A percentile compares a stretch with the other conserved stretches of the same genome.
Conservation (phyloP, 768 basidiomycete species). For the Mycena metata region DNA sequence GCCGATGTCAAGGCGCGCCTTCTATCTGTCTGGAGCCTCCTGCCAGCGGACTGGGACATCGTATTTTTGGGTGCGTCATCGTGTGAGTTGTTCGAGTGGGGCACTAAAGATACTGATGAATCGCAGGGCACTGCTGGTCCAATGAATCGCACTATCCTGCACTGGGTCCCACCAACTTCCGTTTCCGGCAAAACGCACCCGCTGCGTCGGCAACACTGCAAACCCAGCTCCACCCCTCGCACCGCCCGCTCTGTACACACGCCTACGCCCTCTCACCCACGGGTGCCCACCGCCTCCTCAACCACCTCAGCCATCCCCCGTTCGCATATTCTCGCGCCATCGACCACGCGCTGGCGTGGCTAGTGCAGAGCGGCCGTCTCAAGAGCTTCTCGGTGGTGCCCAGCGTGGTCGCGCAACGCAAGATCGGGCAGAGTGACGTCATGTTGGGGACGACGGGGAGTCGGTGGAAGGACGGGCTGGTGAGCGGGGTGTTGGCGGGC, state of each 20-base stretch:
- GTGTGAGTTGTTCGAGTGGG: not conserved
- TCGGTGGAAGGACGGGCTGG: slow-evolving; percentile 66
- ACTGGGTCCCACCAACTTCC: slow-evolving; percentile 34
- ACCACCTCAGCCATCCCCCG: slow-evolving; percentile 69
- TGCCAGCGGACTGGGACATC: slow-evolving; percentile 30
- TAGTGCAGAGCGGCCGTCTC: slow-evolving; percentile 68
- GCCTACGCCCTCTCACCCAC: slow-evolving; percentile 72
- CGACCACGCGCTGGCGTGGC: slow-evolving; percentile 81
- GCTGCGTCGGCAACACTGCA: slow-evolving; percentile 23
- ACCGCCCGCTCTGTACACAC: slow-evolving; percentile 78
- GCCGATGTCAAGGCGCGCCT: slow-evolving; percentile 63
- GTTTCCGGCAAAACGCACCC: slow-evolving; percentile 10
- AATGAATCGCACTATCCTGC: slow-evolving; percentile 68
- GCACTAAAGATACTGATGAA: slow-evolving; percentile 6
- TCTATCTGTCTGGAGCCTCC: slow-evolving; percentile 7
- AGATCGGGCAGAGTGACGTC: slow-evolving; percentile 70
- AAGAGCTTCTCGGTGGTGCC: slow-evolving; percentile 76
- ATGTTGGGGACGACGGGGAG: slow-evolving; percentile 62
- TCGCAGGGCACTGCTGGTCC: slow-evolving; percentile 84
- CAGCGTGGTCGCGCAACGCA: slow-evolving; percentile 76
- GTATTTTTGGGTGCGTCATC: slow-evolving; percentile 27
- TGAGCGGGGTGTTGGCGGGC: slow-evolving; percentile 58
- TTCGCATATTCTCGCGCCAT: slow-evolving; percentile 86
- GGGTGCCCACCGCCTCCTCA: slow-evolving; percentile 73
- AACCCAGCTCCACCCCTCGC: slow-evolving; percentile 67